These are phyloP conservation scores for Geosmithia flava DNA, from an alignment of 2,329 filamentous ascomycete genomes.

Conservation along the genomic window DNA sequence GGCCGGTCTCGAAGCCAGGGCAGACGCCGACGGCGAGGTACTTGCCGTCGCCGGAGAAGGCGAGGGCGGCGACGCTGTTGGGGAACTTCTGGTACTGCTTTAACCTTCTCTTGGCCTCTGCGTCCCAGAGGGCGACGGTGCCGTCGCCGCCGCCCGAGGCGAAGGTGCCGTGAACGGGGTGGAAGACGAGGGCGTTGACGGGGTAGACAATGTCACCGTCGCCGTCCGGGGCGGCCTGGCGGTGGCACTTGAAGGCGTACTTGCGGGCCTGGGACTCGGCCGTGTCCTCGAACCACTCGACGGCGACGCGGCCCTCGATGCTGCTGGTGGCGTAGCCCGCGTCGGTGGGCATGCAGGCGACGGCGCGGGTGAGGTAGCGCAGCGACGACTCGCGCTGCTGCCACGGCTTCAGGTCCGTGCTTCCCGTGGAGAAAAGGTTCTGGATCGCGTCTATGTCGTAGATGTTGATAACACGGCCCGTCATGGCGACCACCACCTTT, in stretches of 20 bases:
- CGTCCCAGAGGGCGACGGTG: conserved; percentile 88
- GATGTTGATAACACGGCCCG: conserved; percentile 83
- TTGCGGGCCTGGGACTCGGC: conserved; percentile 80
- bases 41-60: conserved; percentile 66
- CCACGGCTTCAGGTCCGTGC: conserved; percentile 59
- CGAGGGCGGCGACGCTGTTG: conserved; percentile 64
- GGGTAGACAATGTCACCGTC: conserved; percentile 76
- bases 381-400: conserved; percentile 87
- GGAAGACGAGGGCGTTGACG: conserved; percentile 81
- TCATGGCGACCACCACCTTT: conserved; percentile 93
- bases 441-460: conserved; percentile 70
- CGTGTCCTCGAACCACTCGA: conserved; percentile 94
- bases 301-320: conserved; percentile 90
- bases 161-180: conserved; percentile 73
- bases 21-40: conserved; percentile 71
- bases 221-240: conserved; percentile 54
- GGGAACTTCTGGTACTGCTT: conserved; percentile 79
- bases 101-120: conserved; percentile 78
- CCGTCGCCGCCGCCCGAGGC: conserved; percentile 84
- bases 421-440: conserved; percentile 31
- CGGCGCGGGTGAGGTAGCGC: conserved; percentile 89
- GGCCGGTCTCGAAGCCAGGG: conserved; percentile 78
- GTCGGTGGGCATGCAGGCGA: conserved; percentile 94
- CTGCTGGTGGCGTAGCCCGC: conserved; percentile 84
- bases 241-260: conserved; percentile 98